Evolutionary conservation across 2,329 filamentous ascomycete genomes (phyloP).

Genomic region (Arthroderma sp.): DNA sequence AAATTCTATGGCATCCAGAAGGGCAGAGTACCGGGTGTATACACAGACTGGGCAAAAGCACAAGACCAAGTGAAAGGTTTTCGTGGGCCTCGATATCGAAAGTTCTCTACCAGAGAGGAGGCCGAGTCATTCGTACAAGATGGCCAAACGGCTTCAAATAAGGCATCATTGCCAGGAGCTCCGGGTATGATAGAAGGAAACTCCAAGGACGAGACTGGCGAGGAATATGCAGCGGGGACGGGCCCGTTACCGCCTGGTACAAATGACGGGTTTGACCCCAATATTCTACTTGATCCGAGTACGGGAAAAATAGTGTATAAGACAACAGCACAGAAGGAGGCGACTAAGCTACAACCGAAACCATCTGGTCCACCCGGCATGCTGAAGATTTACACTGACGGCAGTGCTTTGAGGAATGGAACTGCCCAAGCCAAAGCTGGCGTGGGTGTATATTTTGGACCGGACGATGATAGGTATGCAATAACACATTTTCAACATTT

Average conservation of each 20-base stretch:
- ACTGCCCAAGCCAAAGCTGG: slow-evolving; percentile 44
- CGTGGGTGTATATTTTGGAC: slow-evolving; percentile 54
- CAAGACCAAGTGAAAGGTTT: slow-evolving; percentile 62
- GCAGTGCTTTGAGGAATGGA: slow-evolving; percentile 50
- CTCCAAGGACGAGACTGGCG: slow-evolving; percentile 33
- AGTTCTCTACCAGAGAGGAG: slow-evolving; percentile 55
- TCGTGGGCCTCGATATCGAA: slow-evolving; percentile 56
- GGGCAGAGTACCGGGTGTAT: slow-evolving; percentile 49
- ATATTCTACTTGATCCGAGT: slow-evolving; percentile 42
- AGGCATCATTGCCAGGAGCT: slow-evolving; percentile 15
- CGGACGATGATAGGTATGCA: slow-evolving; percentile 43
- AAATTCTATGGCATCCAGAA: slow-evolving; percentile 51
- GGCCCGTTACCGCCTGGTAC: slow-evolving; percentile 45
- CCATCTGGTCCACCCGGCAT: slow-evolving; percentile 37
- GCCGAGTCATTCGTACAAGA: slow-evolving; percentile 62
- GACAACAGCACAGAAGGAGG: slow-evolving; percentile 38
- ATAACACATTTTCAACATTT: slow-evolving; percentile 4
- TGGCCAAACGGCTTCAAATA: slow-evolving; percentile 7
- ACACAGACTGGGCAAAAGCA: slow-evolving; percentile 57
- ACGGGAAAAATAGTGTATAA: slow-evolving; percentile 47
- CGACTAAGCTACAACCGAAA: slow-evolving; percentile 34
- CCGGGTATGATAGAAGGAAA: slow-evolving; percentile 32
- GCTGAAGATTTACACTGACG: slow-evolving; percentile 52
- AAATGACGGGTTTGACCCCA: slow-evolving; percentile 51
- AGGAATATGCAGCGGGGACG: slow-evolving; percentile 40